Evolutionary conservation across 768 basidiomycete genomes (phyloP).

Genomic region (Phlebiopsis gigantea): DNA sequence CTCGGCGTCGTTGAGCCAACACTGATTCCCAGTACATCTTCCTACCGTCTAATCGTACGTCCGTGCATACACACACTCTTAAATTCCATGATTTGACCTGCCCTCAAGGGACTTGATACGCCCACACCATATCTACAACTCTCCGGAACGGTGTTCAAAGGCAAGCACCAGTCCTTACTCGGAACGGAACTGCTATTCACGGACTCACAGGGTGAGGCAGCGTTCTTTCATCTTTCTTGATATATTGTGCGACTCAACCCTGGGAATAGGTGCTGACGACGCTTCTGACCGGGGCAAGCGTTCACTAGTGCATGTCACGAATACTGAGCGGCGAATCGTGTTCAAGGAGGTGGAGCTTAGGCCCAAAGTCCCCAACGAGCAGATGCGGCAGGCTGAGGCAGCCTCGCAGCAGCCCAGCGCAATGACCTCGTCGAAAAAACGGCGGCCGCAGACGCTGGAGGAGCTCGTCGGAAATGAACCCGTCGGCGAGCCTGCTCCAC

Average conservation of each 20-base stretch:
- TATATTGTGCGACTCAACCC: not conserved
- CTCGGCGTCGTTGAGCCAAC: slow-evolving; percentile 68
- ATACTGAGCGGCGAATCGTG: slow-evolving; percentile 61
- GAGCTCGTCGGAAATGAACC: slow-evolving; percentile 10
- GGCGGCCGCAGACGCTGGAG: slow-evolving; percentile 7
- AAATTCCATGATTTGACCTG: not conserved
- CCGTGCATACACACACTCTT: not conserved
- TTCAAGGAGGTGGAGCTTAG: slow-evolving; percentile 67
- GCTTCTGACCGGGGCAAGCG: slow-evolving; percentile 44
- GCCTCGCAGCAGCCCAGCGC: not conserved
- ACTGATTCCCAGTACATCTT: slow-evolving; percentile 63
- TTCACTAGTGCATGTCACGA: slow-evolving; percentile 50
- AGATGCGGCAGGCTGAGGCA: not conserved
- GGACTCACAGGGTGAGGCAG: slow-evolving; percentile 53
- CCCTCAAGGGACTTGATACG: slow-evolving; percentile 60
- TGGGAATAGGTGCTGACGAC: slow-evolving; percentile 25
- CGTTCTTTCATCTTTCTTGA: not conserved
- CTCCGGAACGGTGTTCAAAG: slow-evolving; percentile 69
- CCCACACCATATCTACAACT: slow-evolving; percentile 74
- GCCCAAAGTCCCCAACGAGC: slow-evolving; percentile 26
- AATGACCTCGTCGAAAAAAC: not conserved
- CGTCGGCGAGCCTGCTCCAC: not conserved
- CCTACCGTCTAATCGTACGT: slow-evolving; percentile 73
- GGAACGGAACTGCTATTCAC: slow-evolving; percentile 76
- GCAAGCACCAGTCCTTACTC: slow-evolving; percentile 58